A percentile compares a stretch with the other conserved stretches of the same genome.
Conservation (phyloP, 73 alveolate genomes). For the Paramecium pentaurelia region DNA sequence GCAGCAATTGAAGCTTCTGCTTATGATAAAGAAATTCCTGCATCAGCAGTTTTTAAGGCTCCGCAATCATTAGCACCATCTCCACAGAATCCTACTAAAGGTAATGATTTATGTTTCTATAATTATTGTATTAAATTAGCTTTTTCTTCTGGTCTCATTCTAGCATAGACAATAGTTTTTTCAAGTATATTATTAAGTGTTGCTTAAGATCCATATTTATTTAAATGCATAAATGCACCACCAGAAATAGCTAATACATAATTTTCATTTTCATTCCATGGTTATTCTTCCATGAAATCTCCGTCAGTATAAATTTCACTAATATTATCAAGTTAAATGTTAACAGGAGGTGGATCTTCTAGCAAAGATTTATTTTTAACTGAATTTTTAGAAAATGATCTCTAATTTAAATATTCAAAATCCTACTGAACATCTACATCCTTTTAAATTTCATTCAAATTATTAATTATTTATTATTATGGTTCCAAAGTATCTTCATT, state of each 20-base stretch:
- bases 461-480: background rate
- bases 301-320: constrained; percentile 31
- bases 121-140: constrained; percentile 72
- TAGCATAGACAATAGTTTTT: constrained; percentile 79
- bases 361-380: constrained; percentile 8
- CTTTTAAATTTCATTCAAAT: constrained; percentile 22
- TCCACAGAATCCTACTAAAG: constrained; percentile 87
- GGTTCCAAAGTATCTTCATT: constrained; percentile 45
- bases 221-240: constrained; percentile 58
- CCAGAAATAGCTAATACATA: constrained; percentile 72
- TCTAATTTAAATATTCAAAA: background rate
- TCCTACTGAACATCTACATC: constrained; percentile 47
- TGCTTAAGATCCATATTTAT: background rate
- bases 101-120: constrained; percentile 64
- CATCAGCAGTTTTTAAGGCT: constrained; percentile 88
- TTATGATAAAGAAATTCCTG: constrained; percentile 81
- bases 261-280: constrained; percentile 60
- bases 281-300: constrained; percentile 51
- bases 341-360: constrained; percentile 57
- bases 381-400: background rate
- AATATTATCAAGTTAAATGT: background rate
- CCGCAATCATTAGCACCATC: constrained; percentile 96
- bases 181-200: constrained; percentile 60
- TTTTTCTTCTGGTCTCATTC: constrained; percentile 94
- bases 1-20: constrained; percentile 97